Evolutionary conservation across 768 basidiomycete genomes (phyloP), one percentile per base, ranked within the genome.

Genomic region (Holtermanniella nyarrowii): DNA sequence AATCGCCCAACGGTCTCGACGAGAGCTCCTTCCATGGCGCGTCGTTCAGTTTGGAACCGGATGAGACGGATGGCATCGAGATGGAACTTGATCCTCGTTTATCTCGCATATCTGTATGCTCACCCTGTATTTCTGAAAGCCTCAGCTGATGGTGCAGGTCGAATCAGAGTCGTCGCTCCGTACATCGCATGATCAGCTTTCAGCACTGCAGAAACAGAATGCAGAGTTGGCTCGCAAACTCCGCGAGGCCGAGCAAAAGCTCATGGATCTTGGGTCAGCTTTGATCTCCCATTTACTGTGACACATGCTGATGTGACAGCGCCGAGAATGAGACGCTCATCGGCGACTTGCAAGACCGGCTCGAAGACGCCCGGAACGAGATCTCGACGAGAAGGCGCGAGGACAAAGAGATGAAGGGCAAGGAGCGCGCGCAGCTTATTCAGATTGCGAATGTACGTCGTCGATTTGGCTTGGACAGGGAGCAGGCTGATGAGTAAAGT

Each of bases 401-500:
- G 62, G 90, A 96, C 72, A 95, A 96, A 73, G 91, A 96, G 62
- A 71, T 93, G 58, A 77, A 86, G 42, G 76, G 79, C 12, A 91
- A 90, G 70, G 91, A 95, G 76, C 87, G 87, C 53, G 41, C 52
- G 20, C 40, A 50, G 39, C 5, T 55, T 23, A 44, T 47, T 31
- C 50, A 54, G 44, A 66, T 72, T 14, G 50, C 55, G 3, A 50
- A 49, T 11, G 62, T 73, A 22, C 59, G 49, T 37, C 47, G 31
- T 7, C 31, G 31, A 16, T 37, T 16, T 37, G 31, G 31, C 10
- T 37, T 37, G 31, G 31, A 16, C 31, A 7, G 16, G 31, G n/a
- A n/a, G n/a, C n/a, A 37, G 7, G 31, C 31, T 37, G 31, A 37
- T 14, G 37, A 20, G 5, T 25, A 13, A 51, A 64, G 69, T 60